These are phyloP conservation scores for Xylariaceae sp. DNA, from an alignment of 2,329 filamentous ascomycete genomes.

Conservation along the genomic window DNA sequence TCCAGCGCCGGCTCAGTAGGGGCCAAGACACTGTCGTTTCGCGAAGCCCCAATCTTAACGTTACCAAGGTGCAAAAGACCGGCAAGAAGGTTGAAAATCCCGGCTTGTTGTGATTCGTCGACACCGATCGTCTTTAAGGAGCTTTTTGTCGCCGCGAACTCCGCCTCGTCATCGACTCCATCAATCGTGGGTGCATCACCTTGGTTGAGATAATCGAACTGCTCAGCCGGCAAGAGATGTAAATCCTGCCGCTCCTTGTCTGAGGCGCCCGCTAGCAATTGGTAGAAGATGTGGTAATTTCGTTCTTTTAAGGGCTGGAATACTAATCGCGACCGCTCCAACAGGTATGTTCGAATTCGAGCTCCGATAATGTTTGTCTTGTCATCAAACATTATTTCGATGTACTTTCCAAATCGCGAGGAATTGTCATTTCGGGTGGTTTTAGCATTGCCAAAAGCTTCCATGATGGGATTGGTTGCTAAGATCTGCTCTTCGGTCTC, in stretches of 20 bases:
- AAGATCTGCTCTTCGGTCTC: constrained; percentile 98
- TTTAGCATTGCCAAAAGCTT: constrained; percentile 98
- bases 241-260: constrained; percentile 77
- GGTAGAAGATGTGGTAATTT: constrained; percentile 99
- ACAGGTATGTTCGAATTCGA: constrained; percentile 90
- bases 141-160: constrained; percentile 82
- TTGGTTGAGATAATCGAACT: constrained; percentile 95
- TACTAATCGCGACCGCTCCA: constrained; percentile 91
- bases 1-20: constrained; percentile 75
- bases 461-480: constrained; percentile 98
- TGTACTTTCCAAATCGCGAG: constrained; percentile 98
- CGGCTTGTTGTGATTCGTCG: constrained; percentile 61
- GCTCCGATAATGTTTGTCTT: constrained; percentile 95
- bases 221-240: constrained; percentile 72
- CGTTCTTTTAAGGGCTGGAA: constrained; percentile 97
- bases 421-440: constrained; percentile 99
- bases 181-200: constrained; percentile 87
- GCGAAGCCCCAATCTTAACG: constrained; percentile 86
- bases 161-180: constrained; percentile 90
- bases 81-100: constrained; percentile 86
- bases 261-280: constrained; percentile 86
- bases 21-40: constrained; percentile 79
- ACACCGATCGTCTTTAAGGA: constrained; percentile 89
- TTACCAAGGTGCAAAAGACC: constrained; percentile 93
- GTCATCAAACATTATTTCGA: constrained; percentile 98